phyloP scores from a whole-genome alignment of 2,329 filamentous ascomycete genomes.

The Hypoxylon sp. region DNA sequence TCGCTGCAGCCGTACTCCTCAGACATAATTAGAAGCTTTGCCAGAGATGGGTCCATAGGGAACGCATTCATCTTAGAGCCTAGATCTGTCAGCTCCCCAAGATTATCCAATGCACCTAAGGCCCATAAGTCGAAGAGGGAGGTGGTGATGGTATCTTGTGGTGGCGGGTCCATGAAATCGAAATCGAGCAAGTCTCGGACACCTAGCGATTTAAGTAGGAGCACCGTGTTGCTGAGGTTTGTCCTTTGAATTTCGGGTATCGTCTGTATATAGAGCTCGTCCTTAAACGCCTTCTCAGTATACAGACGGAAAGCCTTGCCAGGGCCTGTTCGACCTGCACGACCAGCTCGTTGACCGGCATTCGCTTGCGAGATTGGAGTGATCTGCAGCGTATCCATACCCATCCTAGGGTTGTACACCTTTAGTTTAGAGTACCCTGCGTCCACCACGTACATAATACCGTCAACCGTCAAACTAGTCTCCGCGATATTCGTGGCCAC shows the following conservation, averaged over 20 bases:
- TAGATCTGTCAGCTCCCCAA: conserved; percentile 89
- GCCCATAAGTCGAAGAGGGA: conserved; percentile 99
- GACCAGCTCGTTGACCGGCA: conserved; percentile 90
- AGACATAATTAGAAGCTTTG: conserved; percentile 93
- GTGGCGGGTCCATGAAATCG: conserved; percentile 98
- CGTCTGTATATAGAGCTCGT: conserved; percentile 95
- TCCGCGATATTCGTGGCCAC: conserved; percentile 99
- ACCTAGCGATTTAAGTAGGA: conserved; percentile 93
- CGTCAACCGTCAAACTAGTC: conserved; percentile 96
- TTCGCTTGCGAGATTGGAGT: conserved; percentile 98
- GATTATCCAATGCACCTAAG: conserved; percentile 90
- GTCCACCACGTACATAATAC: conserved; percentile 99
- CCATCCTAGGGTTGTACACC: conserved; percentile 98
- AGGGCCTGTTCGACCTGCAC: conserved; percentile 92
- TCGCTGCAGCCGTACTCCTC: conserved; percentile 93
- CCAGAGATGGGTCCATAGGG: conserved; percentile 96
- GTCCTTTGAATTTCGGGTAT: conserved; percentile 98
- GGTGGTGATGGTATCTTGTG: conserved; percentile 96
- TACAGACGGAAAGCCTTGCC: conserved; percentile 95
- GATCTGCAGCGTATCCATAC: conserved; percentile 98
- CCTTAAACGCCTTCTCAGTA: conserved; percentile 93
- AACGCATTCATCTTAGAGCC: conserved; percentile 96
- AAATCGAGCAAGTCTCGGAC: conserved; percentile 96
- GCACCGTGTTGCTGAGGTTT: conserved; percentile 93
- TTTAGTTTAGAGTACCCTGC: conserved; percentile 97